These are phyloP conservation scores for Phytophthora hibernalis DNA, from an alignment of 352 stramenopile species.

Conservation along the genomic window DNA sequence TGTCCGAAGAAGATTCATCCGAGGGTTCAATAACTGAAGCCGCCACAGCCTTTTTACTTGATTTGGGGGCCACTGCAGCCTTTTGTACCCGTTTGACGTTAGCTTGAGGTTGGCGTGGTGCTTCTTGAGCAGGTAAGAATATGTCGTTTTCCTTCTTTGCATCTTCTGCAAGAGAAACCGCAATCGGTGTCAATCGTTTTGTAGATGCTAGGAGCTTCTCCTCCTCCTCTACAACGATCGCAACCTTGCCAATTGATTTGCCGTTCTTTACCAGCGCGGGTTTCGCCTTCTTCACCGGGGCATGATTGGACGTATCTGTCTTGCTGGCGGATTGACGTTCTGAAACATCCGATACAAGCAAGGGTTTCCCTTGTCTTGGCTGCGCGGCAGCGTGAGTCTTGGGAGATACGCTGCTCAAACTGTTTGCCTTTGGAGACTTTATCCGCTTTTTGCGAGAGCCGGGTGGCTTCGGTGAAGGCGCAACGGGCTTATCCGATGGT, in stretches of 20 bases:
- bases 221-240: not conserved
- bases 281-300: conserved; percentile 8
- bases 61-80: not conserved
- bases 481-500: not conserved
- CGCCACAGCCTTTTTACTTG: not conserved
- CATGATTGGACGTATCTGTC: not conserved
- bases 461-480: conserved; percentile 16
- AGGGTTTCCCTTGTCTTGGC: conserved; percentile 11
- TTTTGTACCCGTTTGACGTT: not conserved
- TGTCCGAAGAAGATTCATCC: conserved; percentile 35
- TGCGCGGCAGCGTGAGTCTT: conserved; percentile 4
- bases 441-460: conserved; percentile 21
- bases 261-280: not conserved
- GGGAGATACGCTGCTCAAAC: conserved; percentile 7
- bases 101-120: not conserved
- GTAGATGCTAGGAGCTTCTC: not conserved
- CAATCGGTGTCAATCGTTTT: conserved; percentile 28
- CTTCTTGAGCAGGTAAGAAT: conserved; percentile 30
- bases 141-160: conserved; percentile 30
- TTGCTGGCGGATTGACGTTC: not conserved
- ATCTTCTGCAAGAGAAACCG: conserved; percentile 22
- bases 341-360: conserved; percentile 13
- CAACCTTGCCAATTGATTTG: conserved; percentile 4
- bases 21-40: conserved; percentile 4
- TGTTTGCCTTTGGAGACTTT: conserved; percentile 11